phyloP scores from a whole-genome alignment of 2,329 filamentous ascomycete genomes.

The Fusarium tuaranense region DNA sequence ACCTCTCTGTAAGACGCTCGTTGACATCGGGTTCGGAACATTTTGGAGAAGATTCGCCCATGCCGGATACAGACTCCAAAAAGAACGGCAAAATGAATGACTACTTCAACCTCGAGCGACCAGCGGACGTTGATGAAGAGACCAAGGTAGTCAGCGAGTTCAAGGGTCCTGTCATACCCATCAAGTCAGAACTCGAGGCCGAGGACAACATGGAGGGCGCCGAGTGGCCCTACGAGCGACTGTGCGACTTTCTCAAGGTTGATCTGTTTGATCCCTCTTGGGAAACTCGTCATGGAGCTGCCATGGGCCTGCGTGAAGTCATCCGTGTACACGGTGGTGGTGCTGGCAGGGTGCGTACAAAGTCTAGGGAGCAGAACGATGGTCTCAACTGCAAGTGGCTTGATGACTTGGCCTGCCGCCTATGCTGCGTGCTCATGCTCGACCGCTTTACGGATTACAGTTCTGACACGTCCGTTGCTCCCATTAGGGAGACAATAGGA shows the following conservation, averaged over 20 bases:
- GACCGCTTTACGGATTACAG: slow-evolving; percentile 98
- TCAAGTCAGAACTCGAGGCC: slow-evolving; percentile 87
- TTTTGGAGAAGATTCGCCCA: slow-evolving; percentile 69
- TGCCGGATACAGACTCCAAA: slow-evolving; percentile 63
- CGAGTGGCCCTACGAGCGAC: slow-evolving; percentile 93
- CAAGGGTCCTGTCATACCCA: slow-evolving; percentile 83
- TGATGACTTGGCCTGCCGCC: slow-evolving; percentile 92
- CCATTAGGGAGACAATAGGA: slow-evolving; percentile 94
- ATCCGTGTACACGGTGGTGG: slow-evolving; percentile 91
- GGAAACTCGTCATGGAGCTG: slow-evolving; percentile 96
- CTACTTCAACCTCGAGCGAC: slow-evolving; percentile 90
- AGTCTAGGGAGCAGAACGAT: slow-evolving; percentile 80
- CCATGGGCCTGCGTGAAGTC: slow-evolving; percentile 93
- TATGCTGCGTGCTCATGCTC: slow-evolving; percentile 96
- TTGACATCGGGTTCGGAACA: slow-evolving; percentile 72
- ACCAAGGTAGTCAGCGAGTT: slow-evolving; percentile 95
- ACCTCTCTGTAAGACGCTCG: slow-evolving; percentile 77
- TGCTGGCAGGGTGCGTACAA: slow-evolving; percentile 81
- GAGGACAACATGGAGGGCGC: slow-evolving; percentile 81
- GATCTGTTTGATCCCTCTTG: slow-evolving; percentile 94
- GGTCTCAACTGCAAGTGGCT: slow-evolving; percentile 85
- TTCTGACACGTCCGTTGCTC: slow-evolving; percentile 95
- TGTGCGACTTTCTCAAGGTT: slow-evolving; percentile 93
- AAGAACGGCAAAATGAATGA: slow-evolving; percentile 77
- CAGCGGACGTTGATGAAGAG: slow-evolving; percentile 84